phyloP scores from a whole-genome alignment of 1,284 basidiomycete genomes.

The Trichosporon faecale region DNA sequence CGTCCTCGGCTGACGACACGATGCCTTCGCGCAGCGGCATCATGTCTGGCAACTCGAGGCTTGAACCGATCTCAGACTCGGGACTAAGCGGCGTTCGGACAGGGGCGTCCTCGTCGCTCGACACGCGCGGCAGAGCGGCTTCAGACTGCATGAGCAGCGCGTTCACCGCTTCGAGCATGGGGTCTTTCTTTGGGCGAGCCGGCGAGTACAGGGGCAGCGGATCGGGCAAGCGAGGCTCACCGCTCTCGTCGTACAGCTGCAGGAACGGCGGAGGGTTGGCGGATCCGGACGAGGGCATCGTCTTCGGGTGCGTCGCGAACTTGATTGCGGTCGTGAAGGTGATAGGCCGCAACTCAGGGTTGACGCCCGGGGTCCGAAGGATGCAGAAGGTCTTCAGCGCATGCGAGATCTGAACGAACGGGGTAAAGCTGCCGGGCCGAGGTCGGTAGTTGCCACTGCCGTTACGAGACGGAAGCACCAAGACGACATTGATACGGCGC shows the following conservation, averaged over 20 bases:
- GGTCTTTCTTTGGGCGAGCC: background rate
- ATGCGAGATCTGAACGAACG: constrained; percentile 4
- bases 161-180: background rate
- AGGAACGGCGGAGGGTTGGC: background rate
- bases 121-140: background rate
- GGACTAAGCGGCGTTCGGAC: background rate
- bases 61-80: background rate
- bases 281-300: background rate
- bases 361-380: background rate
- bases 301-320: background rate
- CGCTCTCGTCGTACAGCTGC: constrained; percentile 1
- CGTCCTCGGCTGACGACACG: background rate
- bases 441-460: constrained; percentile 12
- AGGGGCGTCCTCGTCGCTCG: background rate
- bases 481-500: constrained; percentile 45
- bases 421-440: background rate
- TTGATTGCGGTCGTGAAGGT: background rate
- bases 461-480: constrained; percentile 16
- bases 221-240: background rate
- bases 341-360: background rate
- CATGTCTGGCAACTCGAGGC: background rate
- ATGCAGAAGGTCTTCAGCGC: background rate
- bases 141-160: background rate
- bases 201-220: background rate
- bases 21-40: background rate